Base-by-base conservation (phyloP, 495 filamentous ascomycete genomes). In the Parmelia sp. region DNA sequence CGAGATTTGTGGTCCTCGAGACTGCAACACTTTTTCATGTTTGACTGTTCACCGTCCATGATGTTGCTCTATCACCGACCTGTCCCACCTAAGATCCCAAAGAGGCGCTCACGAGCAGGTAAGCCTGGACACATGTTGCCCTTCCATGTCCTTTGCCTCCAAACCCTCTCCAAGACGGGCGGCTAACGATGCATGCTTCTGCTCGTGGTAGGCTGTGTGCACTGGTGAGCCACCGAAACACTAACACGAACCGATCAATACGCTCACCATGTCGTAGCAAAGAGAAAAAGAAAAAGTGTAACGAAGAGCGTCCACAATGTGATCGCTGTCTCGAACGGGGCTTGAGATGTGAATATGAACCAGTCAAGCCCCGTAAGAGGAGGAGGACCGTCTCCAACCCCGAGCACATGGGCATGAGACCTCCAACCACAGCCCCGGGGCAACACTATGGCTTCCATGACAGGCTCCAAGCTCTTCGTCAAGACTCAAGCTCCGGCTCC, bases 271-370 rank as follows among this genome's bases (percentile, higher is more conserved):
- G 35, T 12, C 27, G 3, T 58, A 82, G 80, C 69, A 83, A 82
- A 66, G 79, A 83, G 61, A 83, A 83, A 79, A 87, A 87, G 74
- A 87, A 87, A 71, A 87, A 87, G 74, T 87, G 84, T 68, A 83
- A 87, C 67, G 84, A 87, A 69, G 76, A 74, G 59, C 81, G 80
- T 21, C 84, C 84, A 3, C 73, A 78, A 62, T 87, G 84, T 71
- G 75, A 80, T 55, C 81, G 84, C 35, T 87, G 84, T 71, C 65
- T 69, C 36, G 84, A 86, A 71, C 78, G 79, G 55, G 74, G 75
- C 19, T 71, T 80, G 23, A 71, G 76, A 57, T 87, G 84, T 66
- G 74, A 74, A 49, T 87, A 87, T 66, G 84, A 85, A 45, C 71
- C 76, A 11, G 78, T 83, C 29, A 83, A 80, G 55, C 84, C 84